phyloP scores from a whole-genome alignment of 495 filamentous ascomycete species.

The Xylaria acuta region DNA sequence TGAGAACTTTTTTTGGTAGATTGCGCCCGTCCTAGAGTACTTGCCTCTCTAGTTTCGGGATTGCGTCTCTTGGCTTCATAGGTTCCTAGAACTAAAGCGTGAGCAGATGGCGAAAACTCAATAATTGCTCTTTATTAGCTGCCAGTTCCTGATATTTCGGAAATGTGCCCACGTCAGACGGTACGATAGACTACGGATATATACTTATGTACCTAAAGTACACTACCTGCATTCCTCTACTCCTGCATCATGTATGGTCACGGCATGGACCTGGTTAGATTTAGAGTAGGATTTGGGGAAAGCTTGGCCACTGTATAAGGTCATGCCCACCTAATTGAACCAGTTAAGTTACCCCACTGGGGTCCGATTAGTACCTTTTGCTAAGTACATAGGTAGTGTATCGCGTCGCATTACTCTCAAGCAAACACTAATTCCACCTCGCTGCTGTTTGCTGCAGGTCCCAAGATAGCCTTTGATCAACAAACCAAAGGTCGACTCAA shows the following conservation, averaged over 20 bases:
- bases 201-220: too few species aligned
- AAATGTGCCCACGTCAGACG: not conserved
- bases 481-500: not conserved
- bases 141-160: not conserved
- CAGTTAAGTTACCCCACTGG: too few species aligned
- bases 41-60: not conserved
- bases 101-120: not conserved
- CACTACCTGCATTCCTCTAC: too few species aligned
- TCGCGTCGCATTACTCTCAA: not conserved
- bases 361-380: too few species aligned
- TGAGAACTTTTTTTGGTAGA: not conserved
- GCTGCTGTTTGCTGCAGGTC: not conserved
- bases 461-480: not conserved
- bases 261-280: too few species aligned
- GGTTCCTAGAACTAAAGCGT: not conserved
- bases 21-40: not conserved
- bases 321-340: too few species aligned
- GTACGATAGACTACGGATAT: too few species aligned
- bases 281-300: too few species aligned
- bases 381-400: too few species aligned
- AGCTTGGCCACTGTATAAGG: too few species aligned
- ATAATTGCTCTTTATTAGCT: not conserved
- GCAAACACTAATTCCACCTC: not conserved
- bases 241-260: too few species aligned
- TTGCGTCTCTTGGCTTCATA: not conserved